Conservation (phyloP, 2,329 filamentous ascomycete species). For the Didymellaceae sp. region DNA sequence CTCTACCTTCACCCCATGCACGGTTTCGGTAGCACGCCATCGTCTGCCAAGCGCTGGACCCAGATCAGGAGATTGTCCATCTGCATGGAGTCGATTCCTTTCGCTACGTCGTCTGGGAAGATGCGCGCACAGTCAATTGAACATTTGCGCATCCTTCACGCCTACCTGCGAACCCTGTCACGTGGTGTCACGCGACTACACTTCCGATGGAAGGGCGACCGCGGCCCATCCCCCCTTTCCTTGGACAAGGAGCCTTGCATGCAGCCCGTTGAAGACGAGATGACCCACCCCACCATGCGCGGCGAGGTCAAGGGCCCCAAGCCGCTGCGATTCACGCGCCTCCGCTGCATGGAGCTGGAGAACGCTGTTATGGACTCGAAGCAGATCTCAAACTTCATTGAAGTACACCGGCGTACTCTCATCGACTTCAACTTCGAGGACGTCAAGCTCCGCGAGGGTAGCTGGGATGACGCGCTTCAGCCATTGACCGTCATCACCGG, state of each 20-base stretch:
- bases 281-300: constrained; percentile 42
- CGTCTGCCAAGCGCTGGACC: constrained; percentile 74
- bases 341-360: constrained; percentile 72
- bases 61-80: constrained; percentile 79
- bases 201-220: constrained; percentile 77
- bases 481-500: constrained; percentile 63
- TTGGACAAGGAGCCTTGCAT: constrained; percentile 75
- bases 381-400: constrained; percentile 74
- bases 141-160: constrained; percentile 70
- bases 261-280: constrained; percentile 55
- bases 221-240: constrained; percentile 76
- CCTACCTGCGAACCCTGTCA: constrained; percentile 76
- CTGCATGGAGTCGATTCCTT: constrained; percentile 71
- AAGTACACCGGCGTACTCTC: constrained; percentile 70
- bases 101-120: constrained; percentile 60
- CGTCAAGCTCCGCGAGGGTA: constrained; percentile 72
- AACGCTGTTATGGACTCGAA: constrained; percentile 74
- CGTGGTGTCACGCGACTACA: constrained; percentile 70
- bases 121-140: constrained; percentile 71
- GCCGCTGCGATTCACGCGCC: constrained; percentile 66
- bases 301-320: constrained; percentile 47
- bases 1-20: constrained; percentile 77
- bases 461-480: constrained; percentile 82
- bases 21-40: constrained; percentile 76
- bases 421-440: constrained; percentile 82